Conservation (phyloP, 768 basidiomycete species). For the Daedalea quercina region DNA sequence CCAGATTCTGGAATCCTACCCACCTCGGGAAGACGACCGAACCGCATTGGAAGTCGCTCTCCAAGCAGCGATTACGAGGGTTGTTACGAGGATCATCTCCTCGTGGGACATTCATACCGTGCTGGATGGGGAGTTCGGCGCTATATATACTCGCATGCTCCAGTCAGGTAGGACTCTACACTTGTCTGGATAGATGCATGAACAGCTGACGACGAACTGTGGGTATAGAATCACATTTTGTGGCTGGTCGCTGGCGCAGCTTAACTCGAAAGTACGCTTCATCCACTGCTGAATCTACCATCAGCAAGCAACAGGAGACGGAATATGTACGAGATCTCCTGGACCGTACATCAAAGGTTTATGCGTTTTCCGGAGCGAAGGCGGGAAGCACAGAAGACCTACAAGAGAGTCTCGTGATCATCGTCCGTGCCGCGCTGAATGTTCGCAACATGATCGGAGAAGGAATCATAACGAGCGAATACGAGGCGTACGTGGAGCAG, state of each 20-base stretch:
- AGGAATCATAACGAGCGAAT: slow-evolving; percentile 11
- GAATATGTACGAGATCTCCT: too few species aligned
- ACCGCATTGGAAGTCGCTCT: slow-evolving; percentile 9
- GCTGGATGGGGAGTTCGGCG: neutral
- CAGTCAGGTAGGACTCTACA: neutral
- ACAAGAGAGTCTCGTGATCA: slow-evolving; percentile 2
- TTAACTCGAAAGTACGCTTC: neutral
- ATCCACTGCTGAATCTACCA: too few species aligned
- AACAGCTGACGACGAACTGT: too few species aligned
- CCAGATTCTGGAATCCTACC: neutral
- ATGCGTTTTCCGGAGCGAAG: neutral
- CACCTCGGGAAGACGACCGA: neutral
- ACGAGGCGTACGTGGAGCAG: slow-evolving; percentile 7
- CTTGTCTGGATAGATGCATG: too few species aligned
- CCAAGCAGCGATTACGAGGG: neutral
- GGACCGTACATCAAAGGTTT: too few species aligned
- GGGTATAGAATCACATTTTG: neutral
- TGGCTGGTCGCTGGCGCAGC: neutral
- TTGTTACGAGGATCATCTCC: neutral
- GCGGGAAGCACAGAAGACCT: neutral
- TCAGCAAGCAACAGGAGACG: too few species aligned
- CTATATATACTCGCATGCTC: neutral
- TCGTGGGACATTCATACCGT: neutral
- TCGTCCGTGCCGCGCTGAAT: slow-evolving; percentile 8
- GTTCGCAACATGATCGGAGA: slow-evolving; percentile 11